A percentile compares a stretch with the other conserved stretches of the same genome.
These are phyloP conservation scores for Didymella glomerata DNA, from an alignment of 2,329 filamentous ascomycete species.

Conservation along the genomic window DNA sequence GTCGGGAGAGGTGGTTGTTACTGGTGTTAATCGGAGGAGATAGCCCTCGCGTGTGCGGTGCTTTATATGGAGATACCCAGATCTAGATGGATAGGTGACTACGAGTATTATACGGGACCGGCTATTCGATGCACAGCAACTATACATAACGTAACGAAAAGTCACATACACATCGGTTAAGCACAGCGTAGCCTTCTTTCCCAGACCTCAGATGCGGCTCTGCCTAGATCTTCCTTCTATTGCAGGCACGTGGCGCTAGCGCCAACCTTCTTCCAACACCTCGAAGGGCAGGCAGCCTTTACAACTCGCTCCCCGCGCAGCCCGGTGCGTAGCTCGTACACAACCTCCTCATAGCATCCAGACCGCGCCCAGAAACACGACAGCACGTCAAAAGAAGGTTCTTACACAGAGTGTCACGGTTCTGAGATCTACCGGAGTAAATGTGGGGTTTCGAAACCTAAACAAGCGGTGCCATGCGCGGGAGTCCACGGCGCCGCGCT, in stretches of 20 bases:
- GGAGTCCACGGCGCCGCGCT: slow-evolving; percentile 18
- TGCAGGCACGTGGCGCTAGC: slow-evolving; percentile 22
- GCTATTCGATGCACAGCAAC: too few species aligned
- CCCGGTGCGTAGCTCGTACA: neutral
- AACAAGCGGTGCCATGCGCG: slow-evolving; percentile 24
- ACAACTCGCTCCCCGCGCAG: too few species aligned
- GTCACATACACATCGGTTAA: neutral
- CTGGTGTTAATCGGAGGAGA: slow-evolving; percentile 59
- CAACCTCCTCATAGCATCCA: slow-evolving; percentile 1
- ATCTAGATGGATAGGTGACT: neutral
- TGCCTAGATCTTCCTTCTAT: slow-evolving; percentile 11
- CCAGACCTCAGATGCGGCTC: slow-evolving; percentile 4
- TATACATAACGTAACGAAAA: neutral
- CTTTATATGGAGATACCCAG: slow-evolving; percentile 9
- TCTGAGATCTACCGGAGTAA: slow-evolving; percentile 4
- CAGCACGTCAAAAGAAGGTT: slow-evolving; percentile 9
- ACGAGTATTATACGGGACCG: neutral
- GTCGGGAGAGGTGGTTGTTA: slow-evolving; percentile 75
- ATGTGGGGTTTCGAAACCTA: slow-evolving; percentile 37
- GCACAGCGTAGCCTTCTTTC: neutral
- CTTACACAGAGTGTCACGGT: slow-evolving; percentile 25
- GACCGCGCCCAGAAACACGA: slow-evolving; percentile 3
- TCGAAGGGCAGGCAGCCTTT: neutral
- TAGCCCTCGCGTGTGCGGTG: slow-evolving; percentile 5
- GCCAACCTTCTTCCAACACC: slow-evolving; percentile 15